Evolutionary conservation across 345 rosid species (phyloP).

Genomic region (Geranium rotundifolium): DNA sequence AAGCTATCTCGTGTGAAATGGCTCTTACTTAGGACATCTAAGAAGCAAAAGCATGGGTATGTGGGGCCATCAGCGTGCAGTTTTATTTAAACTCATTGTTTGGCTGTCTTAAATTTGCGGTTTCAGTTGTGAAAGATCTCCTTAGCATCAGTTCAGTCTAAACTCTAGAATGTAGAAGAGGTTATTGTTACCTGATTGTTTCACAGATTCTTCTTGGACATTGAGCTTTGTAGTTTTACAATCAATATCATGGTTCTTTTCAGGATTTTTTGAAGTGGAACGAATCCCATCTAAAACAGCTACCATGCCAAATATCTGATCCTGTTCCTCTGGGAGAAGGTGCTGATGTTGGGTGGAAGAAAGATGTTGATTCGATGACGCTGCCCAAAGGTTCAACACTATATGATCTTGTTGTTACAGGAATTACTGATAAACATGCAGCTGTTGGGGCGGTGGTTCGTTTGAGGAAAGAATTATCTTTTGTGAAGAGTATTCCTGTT

Average conservation of each 20-base stretch:
- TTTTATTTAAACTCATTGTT: background rate
- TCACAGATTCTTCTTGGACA: background rate
- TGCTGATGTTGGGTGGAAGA: conserved; percentile 81
- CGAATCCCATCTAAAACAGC: conserved; percentile 43
- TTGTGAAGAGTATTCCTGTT: conserved; percentile 80
- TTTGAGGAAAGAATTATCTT: conserved; percentile 79
- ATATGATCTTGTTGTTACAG: conserved; percentile 67
- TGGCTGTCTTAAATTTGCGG: background rate
- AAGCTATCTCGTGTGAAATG: background rate
- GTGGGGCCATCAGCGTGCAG: background rate
- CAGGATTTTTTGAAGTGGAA: conserved; percentile 73
- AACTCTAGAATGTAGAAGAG: background rate
- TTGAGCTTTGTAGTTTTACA: conserved; percentile 6
- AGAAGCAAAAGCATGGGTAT: background rate
- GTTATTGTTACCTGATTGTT: background rate
- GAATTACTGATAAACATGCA: conserved; percentile 70
- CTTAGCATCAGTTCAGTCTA: background rate
- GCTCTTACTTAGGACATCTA: background rate
- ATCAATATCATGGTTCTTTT: conserved; percentile 10
- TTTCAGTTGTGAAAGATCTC: background rate
- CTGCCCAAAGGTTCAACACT: conserved; percentile 62
- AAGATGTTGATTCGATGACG: conserved; percentile 55
- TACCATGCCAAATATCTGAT: conserved; percentile 62
- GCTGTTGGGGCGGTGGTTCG: conserved; percentile 74
- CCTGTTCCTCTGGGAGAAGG: conserved; percentile 88